Percentiles rank a stretch among this genome's conserved stretches.
Conservation (phyloP, 73 alveolate genomes). For the Paramecium primaurelia region DNA sequence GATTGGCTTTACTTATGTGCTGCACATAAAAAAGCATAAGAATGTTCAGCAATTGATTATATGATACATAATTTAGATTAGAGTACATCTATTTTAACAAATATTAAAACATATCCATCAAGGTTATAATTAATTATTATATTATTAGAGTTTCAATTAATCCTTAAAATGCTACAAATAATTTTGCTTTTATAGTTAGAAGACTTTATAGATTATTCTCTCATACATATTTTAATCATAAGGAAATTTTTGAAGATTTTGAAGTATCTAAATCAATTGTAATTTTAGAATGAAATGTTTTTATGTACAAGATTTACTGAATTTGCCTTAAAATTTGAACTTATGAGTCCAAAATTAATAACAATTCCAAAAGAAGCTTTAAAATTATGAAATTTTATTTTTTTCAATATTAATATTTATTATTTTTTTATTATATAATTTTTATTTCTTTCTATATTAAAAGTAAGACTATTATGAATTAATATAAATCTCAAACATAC, state of each 20-base stretch:
- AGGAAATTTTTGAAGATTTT: conserved; percentile 91
- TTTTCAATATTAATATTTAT: neutral
- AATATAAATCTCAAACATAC: neutral
- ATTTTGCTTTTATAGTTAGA: conserved; percentile 89
- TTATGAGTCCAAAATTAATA: conserved; percentile 89
- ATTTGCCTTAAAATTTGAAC: conserved; percentile 87
- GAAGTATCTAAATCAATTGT: conserved; percentile 57
- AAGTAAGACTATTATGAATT: neutral
- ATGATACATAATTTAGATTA: conserved; percentile 97
- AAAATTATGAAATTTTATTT: neutral
- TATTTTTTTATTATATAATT: neutral
- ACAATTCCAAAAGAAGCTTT: conserved; percentile 90
- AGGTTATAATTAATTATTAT: neutral
- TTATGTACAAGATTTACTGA: conserved; percentile 97
- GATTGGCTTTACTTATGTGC: conserved; percentile 98
- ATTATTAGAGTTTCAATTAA: conserved; percentile 80
- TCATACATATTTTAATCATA: conserved; percentile 94
- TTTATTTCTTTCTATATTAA: neutral
- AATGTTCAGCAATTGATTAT: conserved; percentile 98
- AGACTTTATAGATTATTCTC: conserved; percentile 94
- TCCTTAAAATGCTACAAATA: conserved; percentile 79
- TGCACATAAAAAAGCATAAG: conserved; percentile 95
- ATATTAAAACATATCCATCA: conserved; percentile 75
- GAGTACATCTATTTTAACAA: conserved; percentile 89
- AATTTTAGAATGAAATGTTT: conserved; percentile 80